These are phyloP conservation scores for Clarireedia monteithiana DNA, from an alignment of 2,329 filamentous ascomycete species.

Conservation along the genomic window DNA sequence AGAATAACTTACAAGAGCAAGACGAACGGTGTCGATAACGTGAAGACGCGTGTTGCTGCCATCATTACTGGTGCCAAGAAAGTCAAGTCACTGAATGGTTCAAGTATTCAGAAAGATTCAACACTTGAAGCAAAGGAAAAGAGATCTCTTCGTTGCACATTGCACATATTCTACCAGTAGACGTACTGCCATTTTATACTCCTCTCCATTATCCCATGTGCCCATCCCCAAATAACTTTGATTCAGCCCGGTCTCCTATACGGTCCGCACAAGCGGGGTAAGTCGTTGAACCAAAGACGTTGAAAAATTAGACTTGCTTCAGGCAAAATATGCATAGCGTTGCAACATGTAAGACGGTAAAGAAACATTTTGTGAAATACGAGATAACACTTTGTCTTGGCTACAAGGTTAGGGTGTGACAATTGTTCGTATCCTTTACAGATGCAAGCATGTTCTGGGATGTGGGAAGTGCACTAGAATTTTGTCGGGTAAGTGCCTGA, in stretches of 20 bases:
- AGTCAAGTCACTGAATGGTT: too few relatives aligned
- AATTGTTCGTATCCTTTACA: neutral
- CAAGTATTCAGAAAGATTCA: too few relatives aligned
- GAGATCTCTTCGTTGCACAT: too few relatives aligned
- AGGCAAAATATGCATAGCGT: neutral
- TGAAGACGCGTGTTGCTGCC: too few relatives aligned
- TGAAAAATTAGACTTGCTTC: neutral
- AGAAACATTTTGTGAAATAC: neutral
- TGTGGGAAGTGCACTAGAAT: neutral
- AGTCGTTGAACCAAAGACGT: neutral
- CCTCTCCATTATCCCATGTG: neutral
- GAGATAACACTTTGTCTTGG: constrained; percentile 1
- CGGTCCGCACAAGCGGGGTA: constrained; percentile 1
- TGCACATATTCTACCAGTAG: too few relatives aligned
- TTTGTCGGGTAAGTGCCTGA: neutral
- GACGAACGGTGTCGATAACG: too few relatives aligned
- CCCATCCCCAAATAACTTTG: neutral
- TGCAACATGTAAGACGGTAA: neutral
- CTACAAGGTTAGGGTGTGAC: neutral
- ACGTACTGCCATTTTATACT: neutral
- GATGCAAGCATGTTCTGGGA: neutral
- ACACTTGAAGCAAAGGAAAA: too few relatives aligned
- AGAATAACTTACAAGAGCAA: neutral
- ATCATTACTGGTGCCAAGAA: too few relatives aligned
- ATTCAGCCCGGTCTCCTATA: neutral